Evolutionary conservation across 176 grass and related monocot genomes (phyloP).

Genomic region (Hsuehochloa calcarea): DNA sequence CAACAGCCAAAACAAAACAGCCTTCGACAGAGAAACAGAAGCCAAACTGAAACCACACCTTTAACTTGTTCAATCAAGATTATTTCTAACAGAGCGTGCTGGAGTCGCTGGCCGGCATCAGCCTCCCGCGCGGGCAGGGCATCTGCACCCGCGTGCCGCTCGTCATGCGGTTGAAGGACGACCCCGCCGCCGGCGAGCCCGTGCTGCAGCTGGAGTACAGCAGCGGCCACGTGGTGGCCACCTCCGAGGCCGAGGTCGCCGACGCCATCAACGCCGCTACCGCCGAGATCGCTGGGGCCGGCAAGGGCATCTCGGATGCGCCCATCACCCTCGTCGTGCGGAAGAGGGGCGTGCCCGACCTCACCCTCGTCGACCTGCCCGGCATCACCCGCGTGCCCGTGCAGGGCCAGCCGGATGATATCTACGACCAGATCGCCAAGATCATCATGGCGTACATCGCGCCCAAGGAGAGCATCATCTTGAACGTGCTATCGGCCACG

Average conservation of each 20-base stretch:
- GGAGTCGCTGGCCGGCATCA: slow-evolving; percentile 69
- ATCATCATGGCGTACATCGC: slow-evolving; percentile 58
- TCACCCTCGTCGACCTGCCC: slow-evolving; percentile 62
- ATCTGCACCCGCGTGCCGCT: slow-evolving; percentile 77
- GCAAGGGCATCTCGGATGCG: too few relatives aligned
- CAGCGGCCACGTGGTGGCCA: neutral
- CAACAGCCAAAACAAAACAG: too few relatives aligned
- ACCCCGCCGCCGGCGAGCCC: slow-evolving; percentile 25
- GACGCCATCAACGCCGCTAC: too few relatives aligned
- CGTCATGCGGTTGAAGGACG: slow-evolving; percentile 60
- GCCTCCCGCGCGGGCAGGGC: slow-evolving; percentile 63
- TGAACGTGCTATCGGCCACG: slow-evolving; percentile 56
- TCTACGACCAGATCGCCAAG: slow-evolving; percentile 54
- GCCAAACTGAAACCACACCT: too few relatives aligned
- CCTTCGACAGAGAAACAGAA: too few relatives aligned
- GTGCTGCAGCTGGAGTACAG: slow-evolving; percentile 38
- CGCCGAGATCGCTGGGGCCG: too few relatives aligned
- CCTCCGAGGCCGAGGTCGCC: too few relatives aligned
- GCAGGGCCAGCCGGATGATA: slow-evolving; percentile 46
- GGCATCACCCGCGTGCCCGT: slow-evolving; percentile 66
- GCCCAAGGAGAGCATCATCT: slow-evolving; percentile 57
- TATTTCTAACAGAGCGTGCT: too few relatives aligned
- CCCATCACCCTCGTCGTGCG: slow-evolving; percentile 54
- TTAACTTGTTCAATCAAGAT: too few relatives aligned
- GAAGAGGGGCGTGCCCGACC: slow-evolving; percentile 53